These are phyloP conservation scores for Odontarrhena argentea DNA, from an alignment of 345 rosid species.

Conservation along the genomic window DNA sequence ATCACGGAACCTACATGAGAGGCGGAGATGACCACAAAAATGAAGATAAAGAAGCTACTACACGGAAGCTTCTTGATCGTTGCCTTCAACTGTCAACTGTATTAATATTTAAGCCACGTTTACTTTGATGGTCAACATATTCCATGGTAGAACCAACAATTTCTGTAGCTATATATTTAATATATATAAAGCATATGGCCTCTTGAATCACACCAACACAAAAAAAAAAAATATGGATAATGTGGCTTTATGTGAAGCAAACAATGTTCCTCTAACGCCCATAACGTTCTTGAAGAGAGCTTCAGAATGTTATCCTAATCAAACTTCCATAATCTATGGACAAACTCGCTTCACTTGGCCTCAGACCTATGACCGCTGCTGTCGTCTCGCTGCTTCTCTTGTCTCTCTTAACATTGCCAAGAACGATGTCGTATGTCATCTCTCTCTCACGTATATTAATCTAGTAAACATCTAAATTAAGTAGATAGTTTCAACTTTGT, in stretches of 20 bases:
- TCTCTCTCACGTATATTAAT: too few species aligned
- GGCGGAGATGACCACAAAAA: background rate
- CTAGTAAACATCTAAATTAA: too few species aligned
- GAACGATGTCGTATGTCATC: slow-evolving; percentile 57
- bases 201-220: background rate
- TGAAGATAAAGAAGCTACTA: too few species aligned
- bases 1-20: background rate
- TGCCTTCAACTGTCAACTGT: too few species aligned
- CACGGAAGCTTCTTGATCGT: too few species aligned
- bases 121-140: too few species aligned
- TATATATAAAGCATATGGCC: background rate
- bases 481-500: too few species aligned
- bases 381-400: slow-evolving; percentile 68
- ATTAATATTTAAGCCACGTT: too few species aligned
- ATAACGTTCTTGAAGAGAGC: slow-evolving; percentile 74
- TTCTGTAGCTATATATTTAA: background rate
- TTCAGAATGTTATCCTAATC: slow-evolving; percentile 54
- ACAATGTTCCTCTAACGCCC: slow-evolving; percentile 64
- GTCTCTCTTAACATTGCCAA: slow-evolving; percentile 55
- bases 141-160: too few species aligned
- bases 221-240: slow-evolving; percentile 58
- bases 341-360: slow-evolving; percentile 58
- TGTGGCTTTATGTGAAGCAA: slow-evolving; percentile 55
- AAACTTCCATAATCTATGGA: slow-evolving; percentile 60
- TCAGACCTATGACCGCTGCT: slow-evolving; percentile 65